Base-by-base conservation (phyloP, 2,329 filamentous ascomycete species). In the Fusarium longipes region DNA sequence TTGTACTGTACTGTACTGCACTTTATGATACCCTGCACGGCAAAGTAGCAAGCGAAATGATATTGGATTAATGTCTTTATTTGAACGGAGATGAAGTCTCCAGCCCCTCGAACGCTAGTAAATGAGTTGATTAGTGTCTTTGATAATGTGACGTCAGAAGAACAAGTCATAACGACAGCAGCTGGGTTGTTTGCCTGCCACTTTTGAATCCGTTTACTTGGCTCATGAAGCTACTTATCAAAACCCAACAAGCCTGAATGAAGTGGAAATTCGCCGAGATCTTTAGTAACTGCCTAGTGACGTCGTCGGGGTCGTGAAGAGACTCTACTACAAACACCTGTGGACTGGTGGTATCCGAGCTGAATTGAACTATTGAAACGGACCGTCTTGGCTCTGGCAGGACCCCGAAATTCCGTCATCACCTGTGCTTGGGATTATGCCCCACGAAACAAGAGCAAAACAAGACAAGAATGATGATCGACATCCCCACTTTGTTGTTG, bases 1-100 rank as follows among this genome's bases (percentile, higher is more conserved):
- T 36, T 18, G 32, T 20, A 49, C 45, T 65, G 32, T 20, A 49
- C 45, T 65, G 48, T 49, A 54, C 54, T 53, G 52, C 50, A 61
- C 55, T 30, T 25, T 65, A 73, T 72, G 71, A 73, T 73, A 73
- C 71, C 71, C 71, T 65, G 60, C 54, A 57, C 53, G 56, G 62
- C 57, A 65, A 58, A 63, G 51, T 48, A 63, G 40, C 59, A 62
- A 62, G 65, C 68, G 68, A 65, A 69, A 61, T 68, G 50, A 57
- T 55, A 39, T 63, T 49, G 57, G 49, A 59, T 54, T 49, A 51
- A 56, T 67, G 29, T 63, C 30, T 51, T n/a, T 36, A 38, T 49
- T 42, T 58, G 29, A 50, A 49, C 17, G 29, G 55, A 60, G 27
- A 45, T 56, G 65, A 55, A 55, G 40, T 38, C 44, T 44, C 33